Percentiles rank a stretch among this genome's conserved stretches.
These are phyloP conservation scores for Trichophaea hybrida DNA, from an alignment of 2,329 filamentous ascomycete genomes.

Conservation along the genomic window DNA sequence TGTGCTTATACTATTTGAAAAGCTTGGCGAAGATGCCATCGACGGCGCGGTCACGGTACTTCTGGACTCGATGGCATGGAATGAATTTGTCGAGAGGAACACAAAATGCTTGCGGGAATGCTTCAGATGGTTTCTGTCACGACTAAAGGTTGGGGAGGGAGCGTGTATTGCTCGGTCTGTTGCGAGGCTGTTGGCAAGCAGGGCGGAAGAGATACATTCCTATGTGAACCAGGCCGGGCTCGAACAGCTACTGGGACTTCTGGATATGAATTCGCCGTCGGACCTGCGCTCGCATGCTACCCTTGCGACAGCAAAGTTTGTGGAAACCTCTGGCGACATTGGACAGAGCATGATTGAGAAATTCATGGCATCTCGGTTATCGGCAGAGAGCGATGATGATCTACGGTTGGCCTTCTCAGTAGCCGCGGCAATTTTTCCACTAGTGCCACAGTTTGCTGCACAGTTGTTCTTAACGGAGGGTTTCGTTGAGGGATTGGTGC, in stretches of 20 bases:
- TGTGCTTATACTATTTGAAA: constrained; percentile 12
- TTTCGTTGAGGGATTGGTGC: constrained; percentile 63
- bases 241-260: constrained; percentile 20
- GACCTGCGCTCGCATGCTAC: constrained; percentile 25
- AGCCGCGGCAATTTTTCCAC: constrained; percentile 74
- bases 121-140: constrained; percentile 21
- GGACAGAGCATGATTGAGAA: constrained; percentile 23
- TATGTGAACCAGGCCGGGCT: constrained; percentile 22
- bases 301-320: constrained; percentile 25
- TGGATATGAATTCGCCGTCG: constrained; percentile 18
- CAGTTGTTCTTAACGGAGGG: constrained; percentile 76
- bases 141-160: constrained; percentile 7
- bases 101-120: constrained; percentile 18
- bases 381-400: constrained; percentile 66
- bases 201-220: constrained; percentile 19
- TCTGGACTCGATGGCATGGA: constrained; percentile 22
- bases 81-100: constrained; percentile 8
- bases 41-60: constrained; percentile 23
- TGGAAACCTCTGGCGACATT: constrained; percentile 21
- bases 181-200: constrained; percentile 21
- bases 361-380: constrained; percentile 53
- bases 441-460: constrained; percentile 60
- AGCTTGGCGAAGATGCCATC: constrained; percentile 20
- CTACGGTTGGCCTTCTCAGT: constrained; percentile 86
- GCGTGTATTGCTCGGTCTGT: constrained; percentile 19